Evolutionary conservation across 257 asterid species (phyloP).

Genomic region (Solanum virginianum): DNA sequence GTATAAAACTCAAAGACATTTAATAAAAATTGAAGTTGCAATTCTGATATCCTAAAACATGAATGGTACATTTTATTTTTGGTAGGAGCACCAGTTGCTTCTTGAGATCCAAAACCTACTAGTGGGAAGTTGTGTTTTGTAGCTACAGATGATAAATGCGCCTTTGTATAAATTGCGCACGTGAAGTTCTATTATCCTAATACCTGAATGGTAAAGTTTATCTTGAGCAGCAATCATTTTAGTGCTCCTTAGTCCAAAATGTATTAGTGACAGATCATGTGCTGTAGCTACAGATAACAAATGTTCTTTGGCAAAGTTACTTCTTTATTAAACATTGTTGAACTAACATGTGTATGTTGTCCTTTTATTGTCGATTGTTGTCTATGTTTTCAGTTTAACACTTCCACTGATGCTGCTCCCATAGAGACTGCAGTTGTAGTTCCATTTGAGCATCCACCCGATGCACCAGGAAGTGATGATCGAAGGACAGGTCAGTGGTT

Average conservation of each 20-base stretch:
- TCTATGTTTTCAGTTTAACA: background rate
- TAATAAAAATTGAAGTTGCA: background rate
- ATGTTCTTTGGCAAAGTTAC: background rate
- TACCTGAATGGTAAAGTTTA: background rate
- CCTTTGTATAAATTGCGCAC: background rate
- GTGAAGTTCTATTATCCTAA: background rate
- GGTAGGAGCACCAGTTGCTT: background rate
- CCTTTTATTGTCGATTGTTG: background rate
- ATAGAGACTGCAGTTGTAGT: conserved; percentile 18
- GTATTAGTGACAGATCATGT: background rate
- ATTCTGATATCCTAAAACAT: background rate
- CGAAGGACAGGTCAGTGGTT: conserved; percentile 43
- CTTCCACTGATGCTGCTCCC: conserved; percentile 36
- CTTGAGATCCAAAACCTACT: background rate
- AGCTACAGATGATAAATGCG: background rate
- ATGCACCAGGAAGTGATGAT: conserved; percentile 45
- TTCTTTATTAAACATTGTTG: background rate
- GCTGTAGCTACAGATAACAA: background rate
- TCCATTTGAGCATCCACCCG: conserved; percentile 34
- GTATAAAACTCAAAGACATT: background rate
- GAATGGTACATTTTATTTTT: background rate
- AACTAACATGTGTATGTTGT: background rate
- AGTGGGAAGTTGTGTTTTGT: background rate
- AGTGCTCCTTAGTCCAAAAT: background rate
- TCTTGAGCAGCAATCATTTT: background rate